Conservation (phyloP, 1,284 basidiomycete genomes). For the Malassezia restricta region DNA sequence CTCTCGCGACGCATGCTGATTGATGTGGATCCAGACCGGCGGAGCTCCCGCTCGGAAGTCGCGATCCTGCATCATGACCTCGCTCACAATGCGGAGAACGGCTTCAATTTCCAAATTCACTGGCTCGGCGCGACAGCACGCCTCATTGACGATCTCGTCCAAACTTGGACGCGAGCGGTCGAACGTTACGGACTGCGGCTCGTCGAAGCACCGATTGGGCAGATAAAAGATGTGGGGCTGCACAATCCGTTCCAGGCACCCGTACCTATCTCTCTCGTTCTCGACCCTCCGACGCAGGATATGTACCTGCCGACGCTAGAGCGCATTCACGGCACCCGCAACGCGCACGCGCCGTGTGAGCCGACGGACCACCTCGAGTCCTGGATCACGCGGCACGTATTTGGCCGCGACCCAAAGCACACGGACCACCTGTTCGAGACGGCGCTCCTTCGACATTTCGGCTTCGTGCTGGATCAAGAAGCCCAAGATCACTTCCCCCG, state of each 20-base stretch:
- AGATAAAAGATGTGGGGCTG: constrained; percentile 39
- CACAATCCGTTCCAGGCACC: constrained; percentile 44
- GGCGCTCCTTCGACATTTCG: constrained; percentile 32
- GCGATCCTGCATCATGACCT: constrained; percentile 44
- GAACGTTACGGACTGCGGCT: constrained; percentile 83
- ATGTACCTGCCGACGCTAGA: constrained; percentile 21
- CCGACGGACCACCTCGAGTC: neutral
- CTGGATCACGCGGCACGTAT: constrained; percentile 11
- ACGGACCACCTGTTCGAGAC: constrained; percentile 38
- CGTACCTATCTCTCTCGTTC: constrained; percentile 32
- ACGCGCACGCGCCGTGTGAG: constrained; percentile 4
- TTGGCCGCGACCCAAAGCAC: constrained; percentile 14
- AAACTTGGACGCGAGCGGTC: constrained; percentile 69
- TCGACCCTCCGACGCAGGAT: constrained; percentile 30
- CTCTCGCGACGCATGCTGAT: constrained; percentile 37
- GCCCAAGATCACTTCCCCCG: constrained; percentile 25
- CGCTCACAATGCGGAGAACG: constrained; percentile 43
- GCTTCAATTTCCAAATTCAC: constrained; percentile 60
- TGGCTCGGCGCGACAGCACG: constrained; percentile 94
- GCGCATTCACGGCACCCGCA: constrained; percentile 18
- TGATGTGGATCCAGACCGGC: constrained; percentile 35
- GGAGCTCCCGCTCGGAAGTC: constrained; percentile 38
- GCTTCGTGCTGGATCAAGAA: constrained; percentile 45
- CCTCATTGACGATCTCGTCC: constrained; percentile 80
- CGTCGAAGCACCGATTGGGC: constrained; percentile 56